phyloP scores from a whole-genome alignment of 164 flowering plant species.

The Liquidambar formosana region DNA sequence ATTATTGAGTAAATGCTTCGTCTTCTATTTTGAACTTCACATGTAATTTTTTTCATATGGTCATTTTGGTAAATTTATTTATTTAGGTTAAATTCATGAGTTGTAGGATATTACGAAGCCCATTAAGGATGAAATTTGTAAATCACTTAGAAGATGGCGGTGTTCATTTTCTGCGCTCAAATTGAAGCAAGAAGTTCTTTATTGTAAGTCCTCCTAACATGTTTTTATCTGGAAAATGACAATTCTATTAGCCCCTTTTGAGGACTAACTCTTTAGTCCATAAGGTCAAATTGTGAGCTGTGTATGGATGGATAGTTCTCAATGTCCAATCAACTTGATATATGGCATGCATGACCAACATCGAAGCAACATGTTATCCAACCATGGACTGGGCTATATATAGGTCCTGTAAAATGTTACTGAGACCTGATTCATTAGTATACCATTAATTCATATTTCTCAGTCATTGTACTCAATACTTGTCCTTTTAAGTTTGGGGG shows the following conservation, averaged over 20 bases:
- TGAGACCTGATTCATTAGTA: too few relatives aligned
- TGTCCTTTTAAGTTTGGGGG: too few relatives aligned
- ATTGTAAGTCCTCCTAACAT: constrained; percentile 54
- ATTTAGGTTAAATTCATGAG: background rate
- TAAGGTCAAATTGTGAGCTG: too few relatives aligned
- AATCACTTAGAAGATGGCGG: constrained; percentile 64
- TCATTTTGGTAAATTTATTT: background rate
- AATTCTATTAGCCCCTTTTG: background rate
- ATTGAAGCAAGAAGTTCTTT: constrained; percentile 88
- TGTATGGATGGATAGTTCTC: too few relatives aligned
- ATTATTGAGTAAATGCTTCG: background rate
- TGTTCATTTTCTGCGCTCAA: constrained; percentile 76
- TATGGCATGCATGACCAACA: too few relatives aligned
- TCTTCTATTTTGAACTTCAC: background rate
- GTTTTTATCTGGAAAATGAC: background rate
- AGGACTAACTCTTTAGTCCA: background rate
- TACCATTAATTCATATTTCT: too few relatives aligned
- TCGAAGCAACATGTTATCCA: too few relatives aligned
- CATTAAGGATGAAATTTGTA: constrained; percentile 70
- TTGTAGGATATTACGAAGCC: constrained; percentile 89
- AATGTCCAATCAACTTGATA: too few relatives aligned
- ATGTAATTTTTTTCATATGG: background rate
- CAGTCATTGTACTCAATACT: too few relatives aligned
- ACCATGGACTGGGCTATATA: too few relatives aligned
- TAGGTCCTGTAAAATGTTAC: too few relatives aligned